A percentile compares a stretch with the other conserved stretches of the same genome.
phyloP scores from a whole-genome alignment of 129 eudicot species.

The Centrapalus pauciflorus region DNA sequence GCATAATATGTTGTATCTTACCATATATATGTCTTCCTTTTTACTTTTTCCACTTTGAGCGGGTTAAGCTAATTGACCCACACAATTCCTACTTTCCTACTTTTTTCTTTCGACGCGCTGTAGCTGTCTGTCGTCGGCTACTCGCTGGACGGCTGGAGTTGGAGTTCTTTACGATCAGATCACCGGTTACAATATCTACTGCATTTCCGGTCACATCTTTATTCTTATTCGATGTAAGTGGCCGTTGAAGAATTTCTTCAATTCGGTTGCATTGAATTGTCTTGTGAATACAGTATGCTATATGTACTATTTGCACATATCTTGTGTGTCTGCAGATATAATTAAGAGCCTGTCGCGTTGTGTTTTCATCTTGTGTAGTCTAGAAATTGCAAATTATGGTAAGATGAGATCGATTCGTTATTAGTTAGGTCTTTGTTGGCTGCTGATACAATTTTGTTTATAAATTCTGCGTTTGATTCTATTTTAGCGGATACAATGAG shows the following conservation, averaged over 20 bases:
- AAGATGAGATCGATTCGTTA: not conserved
- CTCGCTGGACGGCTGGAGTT: no score
- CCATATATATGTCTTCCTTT: not conserved
- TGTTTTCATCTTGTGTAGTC: not conserved
- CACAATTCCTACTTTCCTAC: not conserved
- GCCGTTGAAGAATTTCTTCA: not conserved
- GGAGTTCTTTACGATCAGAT: constrained; percentile 12
- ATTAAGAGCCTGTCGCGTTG: not conserved
- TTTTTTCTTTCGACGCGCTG: not conserved
- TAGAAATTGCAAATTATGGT: not conserved
- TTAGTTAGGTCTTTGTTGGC: not conserved
- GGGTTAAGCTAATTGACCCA: not conserved
- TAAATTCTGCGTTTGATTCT: not conserved
- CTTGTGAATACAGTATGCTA: not conserved
- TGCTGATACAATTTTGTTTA: not conserved
- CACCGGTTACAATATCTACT: constrained; percentile 16
- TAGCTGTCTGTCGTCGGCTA: constrained; percentile 6
- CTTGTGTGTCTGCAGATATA: not conserved
- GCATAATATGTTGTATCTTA: not conserved
- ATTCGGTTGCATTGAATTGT: not conserved
- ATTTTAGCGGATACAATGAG: not conserved
- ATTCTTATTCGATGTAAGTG: constrained; percentile 13
- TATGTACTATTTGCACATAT: not conserved
- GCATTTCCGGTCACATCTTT: constrained; percentile 8
- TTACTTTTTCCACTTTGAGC: not conserved